These are phyloP conservation scores for Hortiboletus flavorubellus DNA, from an alignment of 768 basidiomycete species.

Conservation along the genomic window DNA sequence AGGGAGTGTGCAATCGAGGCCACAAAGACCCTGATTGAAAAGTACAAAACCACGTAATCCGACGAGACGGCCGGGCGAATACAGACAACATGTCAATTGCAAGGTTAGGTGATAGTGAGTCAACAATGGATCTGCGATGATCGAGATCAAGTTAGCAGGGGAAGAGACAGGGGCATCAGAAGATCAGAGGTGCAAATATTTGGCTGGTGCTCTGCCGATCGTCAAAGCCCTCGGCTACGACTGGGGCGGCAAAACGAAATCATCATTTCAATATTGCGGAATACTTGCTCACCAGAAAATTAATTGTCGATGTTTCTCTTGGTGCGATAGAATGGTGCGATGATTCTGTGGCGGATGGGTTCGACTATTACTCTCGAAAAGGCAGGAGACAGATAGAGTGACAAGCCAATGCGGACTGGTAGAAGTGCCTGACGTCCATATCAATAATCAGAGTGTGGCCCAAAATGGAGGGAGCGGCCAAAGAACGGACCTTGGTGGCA, in stretches of 20 bases:
- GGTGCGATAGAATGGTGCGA: constrained; percentile 17
- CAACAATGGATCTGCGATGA: neutral
- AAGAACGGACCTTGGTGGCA: constrained; percentile 60
- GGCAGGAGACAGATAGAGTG: constrained; percentile 67
- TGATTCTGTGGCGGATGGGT: constrained; percentile 44
- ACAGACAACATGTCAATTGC: neutral
- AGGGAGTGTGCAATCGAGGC: constrained; percentile 65
- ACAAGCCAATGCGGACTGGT: constrained; percentile 68
- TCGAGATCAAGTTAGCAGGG: constrained; percentile 10
- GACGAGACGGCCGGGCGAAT: constrained; percentile 3
- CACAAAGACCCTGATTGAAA: constrained; percentile 55
- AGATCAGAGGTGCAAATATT: constrained; percentile 63
- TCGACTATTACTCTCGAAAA: constrained; percentile 68
- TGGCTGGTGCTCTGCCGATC: constrained; percentile 67
- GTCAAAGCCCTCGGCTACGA: constrained; percentile 62
- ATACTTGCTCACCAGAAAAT: constrained; percentile 28
- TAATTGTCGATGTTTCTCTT: neutral
- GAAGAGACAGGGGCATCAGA: neutral
- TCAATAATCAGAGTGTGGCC: neutral
- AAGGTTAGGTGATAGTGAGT: neutral
- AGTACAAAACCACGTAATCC: constrained; percentile 20
- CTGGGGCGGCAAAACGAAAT: constrained; percentile 72
- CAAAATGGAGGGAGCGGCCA: neutral
- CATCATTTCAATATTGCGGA: constrained; percentile 38
- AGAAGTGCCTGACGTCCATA: constrained; percentile 56